Base-by-base conservation (phyloP, 2,329 filamentous ascomycete species). In the Phyllosticta citribraziliensis region DNA sequence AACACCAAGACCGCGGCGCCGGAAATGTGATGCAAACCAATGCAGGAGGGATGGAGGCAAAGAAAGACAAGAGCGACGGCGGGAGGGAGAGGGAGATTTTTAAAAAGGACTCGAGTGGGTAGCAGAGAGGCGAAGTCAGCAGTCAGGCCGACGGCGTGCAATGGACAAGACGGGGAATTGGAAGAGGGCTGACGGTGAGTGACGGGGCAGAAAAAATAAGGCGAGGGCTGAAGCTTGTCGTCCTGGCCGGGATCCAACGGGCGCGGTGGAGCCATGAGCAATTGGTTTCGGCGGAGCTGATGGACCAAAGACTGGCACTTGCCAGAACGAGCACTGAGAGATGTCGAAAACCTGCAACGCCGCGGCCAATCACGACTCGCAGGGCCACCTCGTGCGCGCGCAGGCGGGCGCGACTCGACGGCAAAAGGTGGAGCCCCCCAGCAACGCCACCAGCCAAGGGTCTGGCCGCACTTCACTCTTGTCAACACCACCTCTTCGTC, bases 181-280 rank as follows among this genome's bases (percentile, higher is more conserved):
- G 40, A 3, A 47, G 40, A 17, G 5, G 40, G 40, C 40, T 47
- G 40, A 47, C 40, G 14, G 40, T 12, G 5, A 14, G 14, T n/a
- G 40, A n/a, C 14, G 14, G 40, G 33, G 14, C 6, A 47, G 40
- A 47, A 47, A 47, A 47, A 47, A 47, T 47, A 47, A 47, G 40
- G 40, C 40, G 40, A 47, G 40, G 58, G 58, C 58, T 40, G 58
- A 47, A 52, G 58, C 58, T 60, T 56, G 58, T 56, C 58, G 52
- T 25, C 30, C n/a, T 47, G 22, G 52, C 57, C 52, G 57, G 20
- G 52, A 25, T 47, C 58, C 58, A 60, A 52, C 52, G 53, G 58
- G 2, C 35, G 58, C 53, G 25, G 58, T 60, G 58, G 58, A 60
- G 53, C 53, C 35, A 55, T 52, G 58, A 56, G 40, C 52, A 22